Evolutionary conservation across 805 yeast genomes (phyloP).

Genomic region (Metschnikowia lachancei): DNA sequence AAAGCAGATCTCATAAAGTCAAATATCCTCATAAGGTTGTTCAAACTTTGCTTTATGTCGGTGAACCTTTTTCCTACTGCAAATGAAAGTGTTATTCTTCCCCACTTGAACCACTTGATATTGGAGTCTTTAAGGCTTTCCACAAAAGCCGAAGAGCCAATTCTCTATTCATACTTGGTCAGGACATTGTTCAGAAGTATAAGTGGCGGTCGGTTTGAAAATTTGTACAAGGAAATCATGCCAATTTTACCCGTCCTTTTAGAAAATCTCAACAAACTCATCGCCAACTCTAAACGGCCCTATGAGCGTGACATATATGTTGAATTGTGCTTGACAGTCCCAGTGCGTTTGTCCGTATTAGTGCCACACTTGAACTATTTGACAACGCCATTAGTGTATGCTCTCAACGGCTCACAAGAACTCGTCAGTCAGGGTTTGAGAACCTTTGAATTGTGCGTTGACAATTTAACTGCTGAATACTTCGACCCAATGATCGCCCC

Average conservation of each 20-base stretch:
- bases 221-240: slow-evolving; percentile 85
- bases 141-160: slow-evolving; percentile 85
- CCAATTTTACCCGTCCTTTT: slow-evolving; percentile 85
- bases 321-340: slow-evolving; percentile 91
- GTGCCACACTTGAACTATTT: slow-evolving; percentile 88
- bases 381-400: slow-evolving; percentile 88
- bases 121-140: slow-evolving; percentile 75
- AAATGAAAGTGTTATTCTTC: slow-evolving; percentile 84
- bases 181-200: slow-evolving; percentile 89
- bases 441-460: slow-evolving; percentile 93
- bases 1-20: slow-evolving; percentile 73
- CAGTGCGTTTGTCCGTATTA: slow-evolving; percentile 87
- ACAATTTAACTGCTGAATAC: slow-evolving; percentile 91
- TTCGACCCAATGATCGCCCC: slow-evolving; percentile 98
- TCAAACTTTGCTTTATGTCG: slow-evolving; percentile 93
- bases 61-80: slow-evolving; percentile 85
- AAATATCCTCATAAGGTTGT: slow-evolving; percentile 77
- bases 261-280: slow-evolving; percentile 80
- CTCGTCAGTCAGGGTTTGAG: slow-evolving; percentile 91
- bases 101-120: slow-evolving; percentile 82
- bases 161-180: slow-evolving; percentile 82
- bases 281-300: slow-evolving; percentile 78
- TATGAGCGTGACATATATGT: slow-evolving; percentile 93
- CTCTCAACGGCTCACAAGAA: slow-evolving; percentile 86
- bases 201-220: slow-evolving; percentile 96